Evolutionary conservation across 345 rosid genomes (phyloP), one percentile per base, ranked within the genome.

Genomic region (Brassica rapa): DNA sequence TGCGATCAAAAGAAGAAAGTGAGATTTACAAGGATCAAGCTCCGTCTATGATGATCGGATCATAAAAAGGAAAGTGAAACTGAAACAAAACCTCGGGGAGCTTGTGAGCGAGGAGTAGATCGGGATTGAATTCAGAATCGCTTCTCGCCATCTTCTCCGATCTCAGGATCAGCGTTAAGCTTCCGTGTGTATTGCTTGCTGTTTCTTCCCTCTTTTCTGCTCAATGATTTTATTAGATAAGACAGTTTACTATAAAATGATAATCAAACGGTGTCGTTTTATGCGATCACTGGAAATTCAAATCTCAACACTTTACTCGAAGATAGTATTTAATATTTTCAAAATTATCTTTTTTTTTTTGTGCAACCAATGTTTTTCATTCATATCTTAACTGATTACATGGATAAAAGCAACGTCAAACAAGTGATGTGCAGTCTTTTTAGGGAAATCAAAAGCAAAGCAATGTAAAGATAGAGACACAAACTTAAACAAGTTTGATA

Each of bases 101-200:
- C 83, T 86, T 88, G 85, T 88, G 90, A 67, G 93, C 82, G 66
- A 88, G 83, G 62, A 87, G 70, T 0, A 85, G 88, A 67, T 86
- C 87, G 2, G 84, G 79, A 66, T 89, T 85, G 84, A 84, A 85
- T 37, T 33, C 78, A 64, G 90, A 83, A 23, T 75, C 62, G 72
- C 4, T 68, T 8, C 66, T 65, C 57, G 83, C 84, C 94, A 93
- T 89, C 32, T 89, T 15, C 57, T 62, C 56, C 8, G 56, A 2
- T 12, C 56, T 80, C 70, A 62, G 29, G 56, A 61, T 61, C 41
- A 60, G 25, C 5, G 77, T 32, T 66, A 4, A 60, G 78, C 51
- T 77, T 67, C 65, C 41, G 8, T 32, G 60, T 29, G 2, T 69
- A 39, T 39, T 8, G 51, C 27, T 15, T 9, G 61, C 37, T 35